A percentile compares a stretch with the other conserved stretches of the same genome.
Conservation (phyloP, 257 asterid genomes). For the Solanum appendiculatum region DNA sequence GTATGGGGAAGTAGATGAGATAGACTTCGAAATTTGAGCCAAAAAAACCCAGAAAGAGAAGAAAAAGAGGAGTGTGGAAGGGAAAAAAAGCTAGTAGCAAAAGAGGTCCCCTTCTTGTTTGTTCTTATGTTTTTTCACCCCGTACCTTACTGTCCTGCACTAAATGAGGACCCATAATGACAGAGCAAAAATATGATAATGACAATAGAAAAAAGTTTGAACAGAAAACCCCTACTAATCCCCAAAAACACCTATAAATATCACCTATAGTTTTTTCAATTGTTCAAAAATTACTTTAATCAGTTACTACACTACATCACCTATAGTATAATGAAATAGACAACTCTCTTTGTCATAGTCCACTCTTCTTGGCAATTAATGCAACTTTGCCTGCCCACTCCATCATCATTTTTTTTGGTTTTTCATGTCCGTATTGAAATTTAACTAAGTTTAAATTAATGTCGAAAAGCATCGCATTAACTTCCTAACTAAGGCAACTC, state of each 20-base stretch:
- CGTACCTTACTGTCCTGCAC: background rate
- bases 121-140: background rate
- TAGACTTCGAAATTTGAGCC: background rate
- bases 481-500: too few species aligned
- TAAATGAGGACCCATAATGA: background rate
- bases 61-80: background rate
- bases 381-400: background rate
- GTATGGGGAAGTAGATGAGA: background rate
- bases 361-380: background rate
- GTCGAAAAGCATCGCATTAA: too few species aligned
- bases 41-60: background rate
- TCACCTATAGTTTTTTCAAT: background rate
- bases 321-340: background rate
- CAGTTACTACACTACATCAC: background rate
- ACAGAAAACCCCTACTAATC: background rate
- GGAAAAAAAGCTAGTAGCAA: background rate
- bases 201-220: background rate
- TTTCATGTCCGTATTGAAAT: too few species aligned
- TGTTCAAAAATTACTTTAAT: background rate
- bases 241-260: background rate
- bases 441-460: too few species aligned
- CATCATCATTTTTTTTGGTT: background rate
- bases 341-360: background rate
- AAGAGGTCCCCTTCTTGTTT: background rate
- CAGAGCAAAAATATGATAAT: background rate